Conservation (phyloP, 352 stramenopile genomes). For the Phytophthora colocasiae region DNA sequence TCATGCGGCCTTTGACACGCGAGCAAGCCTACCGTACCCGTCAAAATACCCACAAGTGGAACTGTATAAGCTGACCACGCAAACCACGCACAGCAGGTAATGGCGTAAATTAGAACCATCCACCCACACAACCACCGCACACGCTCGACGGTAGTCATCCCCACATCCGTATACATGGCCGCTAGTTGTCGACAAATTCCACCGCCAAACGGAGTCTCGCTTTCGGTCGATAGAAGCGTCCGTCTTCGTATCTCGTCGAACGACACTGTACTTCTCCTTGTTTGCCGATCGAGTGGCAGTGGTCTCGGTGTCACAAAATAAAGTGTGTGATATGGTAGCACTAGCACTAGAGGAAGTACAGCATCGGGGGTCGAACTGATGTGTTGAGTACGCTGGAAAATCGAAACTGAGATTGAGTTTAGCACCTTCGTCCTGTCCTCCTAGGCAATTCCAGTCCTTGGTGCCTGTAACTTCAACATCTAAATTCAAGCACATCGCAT, state of each 20-base stretch:
- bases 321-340: too few relatives aligned
- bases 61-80: constrained; percentile 40
- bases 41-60: constrained; percentile 32
- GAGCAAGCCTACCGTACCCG: constrained; percentile 37
- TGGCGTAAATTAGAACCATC: constrained; percentile 43
- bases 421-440: too few relatives aligned
- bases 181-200: constrained; percentile 30
- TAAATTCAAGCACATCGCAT: too few relatives aligned
- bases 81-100: constrained; percentile 44
- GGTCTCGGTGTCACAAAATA: too few relatives aligned
- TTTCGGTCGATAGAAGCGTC: constrained; percentile 13
- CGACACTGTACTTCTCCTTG: not conserved
- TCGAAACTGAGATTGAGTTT: too few relatives aligned
- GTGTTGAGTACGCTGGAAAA: too few relatives aligned
- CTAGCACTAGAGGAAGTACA: too few relatives aligned
- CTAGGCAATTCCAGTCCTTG: too few relatives aligned
- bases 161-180: constrained; percentile 44
- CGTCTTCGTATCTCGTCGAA: constrained; percentile 2
- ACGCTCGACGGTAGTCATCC: constrained; percentile 44
- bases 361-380: too few relatives aligned
- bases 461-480: too few relatives aligned
- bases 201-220: constrained; percentile 21
- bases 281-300: not conserved
- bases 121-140: constrained; percentile 47
- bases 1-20: constrained; percentile 41